Evolutionary conservation across 1,139 yeast species (phyloP).

Genomic region (Arxiozyma bovina): DNA sequence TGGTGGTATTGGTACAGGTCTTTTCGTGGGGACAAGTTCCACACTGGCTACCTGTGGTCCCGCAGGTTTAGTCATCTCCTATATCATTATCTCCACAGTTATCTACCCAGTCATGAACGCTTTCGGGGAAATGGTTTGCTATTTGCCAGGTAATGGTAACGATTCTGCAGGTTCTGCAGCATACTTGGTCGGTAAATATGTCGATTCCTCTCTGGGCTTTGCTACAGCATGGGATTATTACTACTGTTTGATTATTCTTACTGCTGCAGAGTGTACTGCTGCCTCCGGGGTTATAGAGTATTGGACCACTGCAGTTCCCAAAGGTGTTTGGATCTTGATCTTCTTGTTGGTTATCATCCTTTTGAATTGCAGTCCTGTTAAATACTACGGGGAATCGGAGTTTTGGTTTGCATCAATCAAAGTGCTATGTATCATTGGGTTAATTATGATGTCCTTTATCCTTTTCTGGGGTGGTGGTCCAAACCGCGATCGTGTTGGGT

Average conservation of each 20-base stretch:
- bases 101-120: conserved; percentile 58
- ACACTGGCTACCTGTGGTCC: conserved; percentile 63
- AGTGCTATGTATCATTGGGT: conserved; percentile 58
- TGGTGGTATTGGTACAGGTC: conserved; percentile 69
- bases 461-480: conserved; percentile 84
- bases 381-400: conserved; percentile 45
- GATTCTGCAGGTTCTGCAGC: conserved; percentile 27
- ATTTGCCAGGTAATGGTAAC: conserved; percentile 49
- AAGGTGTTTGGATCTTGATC: conserved; percentile 44
- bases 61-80: conserved; percentile 45
- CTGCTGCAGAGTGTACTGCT: conserved; percentile 71
- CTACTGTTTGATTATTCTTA: conserved; percentile 40
- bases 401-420: conserved; percentile 47
- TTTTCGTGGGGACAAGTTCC: conserved; percentile 55
- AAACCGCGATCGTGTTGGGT: conserved; percentile 53
- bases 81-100: conserved; percentile 34
- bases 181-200: conserved; percentile 34
- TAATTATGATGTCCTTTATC: conserved; percentile 60
- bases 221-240: conserved; percentile 73
- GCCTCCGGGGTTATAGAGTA: conserved; percentile 53
- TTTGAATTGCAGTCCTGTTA: conserved; percentile 41
- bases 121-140: conserved; percentile 75
- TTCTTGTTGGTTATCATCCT: conserved; percentile 36
- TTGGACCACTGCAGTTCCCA: conserved; percentile 40
- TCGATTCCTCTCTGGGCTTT: conserved; percentile 63